A percentile compares a stretch with the other conserved stretches of the same genome.
Evolutionary conservation across 2,329 filamentous ascomycete genomes (phyloP).

Genomic region (Botrytis fragariae): DNA sequence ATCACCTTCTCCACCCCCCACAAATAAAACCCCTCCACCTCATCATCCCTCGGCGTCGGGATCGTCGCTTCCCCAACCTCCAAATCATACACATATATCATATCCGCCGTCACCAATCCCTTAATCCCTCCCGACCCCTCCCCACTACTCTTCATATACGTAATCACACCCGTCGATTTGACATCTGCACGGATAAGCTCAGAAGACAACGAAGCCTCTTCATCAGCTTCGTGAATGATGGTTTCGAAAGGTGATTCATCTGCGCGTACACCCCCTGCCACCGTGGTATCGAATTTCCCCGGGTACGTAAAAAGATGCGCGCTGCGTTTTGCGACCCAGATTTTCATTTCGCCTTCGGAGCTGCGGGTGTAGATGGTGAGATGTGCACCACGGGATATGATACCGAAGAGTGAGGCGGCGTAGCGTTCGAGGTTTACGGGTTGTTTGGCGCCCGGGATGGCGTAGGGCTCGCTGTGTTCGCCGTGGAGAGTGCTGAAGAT

Average conservation of each 20-base stretch:
- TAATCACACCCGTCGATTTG: slow-evolving; percentile 57
- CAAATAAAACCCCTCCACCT: slow-evolving; percentile 73
- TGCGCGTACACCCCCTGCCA: slow-evolving; percentile 71
- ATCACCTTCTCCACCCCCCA: slow-evolving; percentile 60
- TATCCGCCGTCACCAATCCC: slow-evolving; percentile 60
- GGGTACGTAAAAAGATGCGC: slow-evolving; percentile 68
- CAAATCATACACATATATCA: slow-evolving; percentile 75
- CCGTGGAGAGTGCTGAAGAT: slow-evolving; percentile 29
- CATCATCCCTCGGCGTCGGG: slow-evolving; percentile 68
- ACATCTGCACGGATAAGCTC: slow-evolving; percentile 52
- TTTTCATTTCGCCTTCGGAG: slow-evolving; percentile 45
- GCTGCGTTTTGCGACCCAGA: slow-evolving; percentile 71
- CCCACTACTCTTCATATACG: slow-evolving; percentile 58
- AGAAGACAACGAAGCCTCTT: slow-evolving; percentile 68
- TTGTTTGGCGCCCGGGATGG: not conserved
- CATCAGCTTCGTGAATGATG: slow-evolving; percentile 66
- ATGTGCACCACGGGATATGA: slow-evolving; percentile 63
- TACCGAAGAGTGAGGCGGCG: slow-evolving; percentile 54
- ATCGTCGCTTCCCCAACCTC: slow-evolving; percentile 57
- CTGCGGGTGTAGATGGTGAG: slow-evolving; percentile 60
- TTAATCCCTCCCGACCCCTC: slow-evolving; percentile 51
- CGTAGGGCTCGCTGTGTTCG: slow-evolving; percentile 20
- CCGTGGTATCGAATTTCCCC: slow-evolving; percentile 73
- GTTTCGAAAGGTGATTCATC: slow-evolving; percentile 63
- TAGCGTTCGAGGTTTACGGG: slow-evolving; percentile 22